Conservation (phyloP, 306 rosid genomes). For the Morella rubra region DNA sequence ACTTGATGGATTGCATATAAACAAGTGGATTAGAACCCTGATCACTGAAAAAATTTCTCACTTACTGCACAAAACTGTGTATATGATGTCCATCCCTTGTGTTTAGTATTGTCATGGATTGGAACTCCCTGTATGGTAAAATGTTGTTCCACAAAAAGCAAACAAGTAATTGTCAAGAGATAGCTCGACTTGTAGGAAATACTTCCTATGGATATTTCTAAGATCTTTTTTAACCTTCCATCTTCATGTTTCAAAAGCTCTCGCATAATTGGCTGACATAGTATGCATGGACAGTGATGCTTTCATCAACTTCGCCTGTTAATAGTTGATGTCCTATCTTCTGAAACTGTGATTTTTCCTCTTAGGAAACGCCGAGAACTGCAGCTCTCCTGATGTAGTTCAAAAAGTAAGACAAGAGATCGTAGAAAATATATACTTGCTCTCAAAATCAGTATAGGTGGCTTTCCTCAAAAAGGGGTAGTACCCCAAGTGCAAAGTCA, state of each 20-base stretch:
- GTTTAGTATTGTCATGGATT: not conserved
- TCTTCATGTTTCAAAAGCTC: not conserved
- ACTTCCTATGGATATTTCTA: not conserved
- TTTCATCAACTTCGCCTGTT: not conserved
- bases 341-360: slow-evolving; percentile 22
- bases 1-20: not conserved
- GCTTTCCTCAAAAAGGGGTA: too few relatives aligned
- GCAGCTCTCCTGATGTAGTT: slow-evolving; percentile 79
- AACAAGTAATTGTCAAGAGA: not conserved
- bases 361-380: slow-evolving; percentile 69
- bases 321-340: slow-evolving; percentile 8
- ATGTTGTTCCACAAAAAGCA: not conserved
- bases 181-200: not conserved
- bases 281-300: not conserved
- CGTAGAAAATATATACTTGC: slow-evolving; percentile 63
- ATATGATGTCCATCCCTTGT: not conserved
- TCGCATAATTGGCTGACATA: not conserved
- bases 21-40: not conserved
- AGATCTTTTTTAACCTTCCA: not conserved
- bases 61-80: not conserved
- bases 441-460: too few relatives aligned
- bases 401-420: slow-evolving; percentile 78
- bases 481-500: too few relatives aligned
- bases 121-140: not conserved
- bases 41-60: not conserved